Conservation (phyloP, 768 basidiomycete species). For the Pulveroboletus ravenelii region DNA sequence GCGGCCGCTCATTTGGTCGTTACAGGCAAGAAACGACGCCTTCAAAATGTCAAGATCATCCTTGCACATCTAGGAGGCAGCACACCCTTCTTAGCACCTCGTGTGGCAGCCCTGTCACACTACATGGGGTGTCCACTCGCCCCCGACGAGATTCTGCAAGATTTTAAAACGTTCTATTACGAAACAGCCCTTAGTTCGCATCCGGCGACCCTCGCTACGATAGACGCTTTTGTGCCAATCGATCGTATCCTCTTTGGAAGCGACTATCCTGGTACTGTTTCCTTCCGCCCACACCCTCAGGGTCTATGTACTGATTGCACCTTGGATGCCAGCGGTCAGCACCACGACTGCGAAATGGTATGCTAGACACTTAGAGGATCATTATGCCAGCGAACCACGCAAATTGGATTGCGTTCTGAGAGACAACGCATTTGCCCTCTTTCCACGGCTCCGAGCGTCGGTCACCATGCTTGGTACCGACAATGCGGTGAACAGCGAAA, state of each 20-base stretch:
- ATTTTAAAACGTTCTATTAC: constrained; percentile 70
- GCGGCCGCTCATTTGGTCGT: constrained; percentile 76
- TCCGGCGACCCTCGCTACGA: constrained; percentile 45
- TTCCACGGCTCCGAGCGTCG: constrained; percentile 35
- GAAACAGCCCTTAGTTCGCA: constrained; percentile 67
- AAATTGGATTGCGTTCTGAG: constrained; percentile 43
- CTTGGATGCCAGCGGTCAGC: constrained; percentile 47
- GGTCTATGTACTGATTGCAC: constrained; percentile 1
- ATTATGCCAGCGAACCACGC: constrained; percentile 38
- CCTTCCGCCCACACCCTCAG: not conserved
- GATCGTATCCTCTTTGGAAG: constrained; percentile 65
- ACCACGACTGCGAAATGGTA: constrained; percentile 57
- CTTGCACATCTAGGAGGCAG: constrained; percentile 75
- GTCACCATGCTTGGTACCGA: not conserved
- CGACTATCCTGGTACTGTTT: constrained; percentile 64
- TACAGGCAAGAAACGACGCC: constrained; percentile 62
- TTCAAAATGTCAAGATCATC: constrained; percentile 55
- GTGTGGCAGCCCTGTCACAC: constrained; percentile 61
- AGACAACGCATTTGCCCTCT: constrained; percentile 49
- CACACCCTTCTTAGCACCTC: constrained; percentile 58
- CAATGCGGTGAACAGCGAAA: not conserved
- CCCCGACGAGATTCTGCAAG: constrained; percentile 60
- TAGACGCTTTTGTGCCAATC: constrained; percentile 45
- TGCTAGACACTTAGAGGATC: constrained; percentile 46
- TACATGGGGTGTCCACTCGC: constrained; percentile 68